Percentiles rank a stretch among this genome's conserved stretches.
These are phyloP conservation scores for Globisporangium carolinianum DNA, from an alignment of 352 stramenopile species.

Conservation along the genomic window DNA sequence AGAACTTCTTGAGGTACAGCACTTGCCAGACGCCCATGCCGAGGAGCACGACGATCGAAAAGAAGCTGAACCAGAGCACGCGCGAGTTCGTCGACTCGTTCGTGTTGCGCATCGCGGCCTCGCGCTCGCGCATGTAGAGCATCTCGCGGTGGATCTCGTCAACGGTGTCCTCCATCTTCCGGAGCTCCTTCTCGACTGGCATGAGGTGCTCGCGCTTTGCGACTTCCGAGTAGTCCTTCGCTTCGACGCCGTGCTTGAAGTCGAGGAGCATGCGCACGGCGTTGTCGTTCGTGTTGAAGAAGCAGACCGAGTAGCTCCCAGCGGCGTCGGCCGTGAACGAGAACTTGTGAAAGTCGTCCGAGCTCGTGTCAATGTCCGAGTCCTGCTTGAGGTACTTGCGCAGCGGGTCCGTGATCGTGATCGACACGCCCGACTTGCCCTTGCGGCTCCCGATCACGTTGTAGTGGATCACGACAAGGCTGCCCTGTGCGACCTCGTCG, in stretches of 20 bases:
- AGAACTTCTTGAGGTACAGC: conserved; percentile 89
- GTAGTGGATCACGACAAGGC: conserved; percentile 80
- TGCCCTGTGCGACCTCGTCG: conserved; percentile 72
- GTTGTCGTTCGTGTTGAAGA: conserved; percentile 77
- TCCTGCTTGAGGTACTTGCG: conserved; percentile 81
- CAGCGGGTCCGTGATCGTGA: conserved; percentile 68
- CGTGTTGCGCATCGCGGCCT: conserved; percentile 82
- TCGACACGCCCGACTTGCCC: conserved; percentile 61
- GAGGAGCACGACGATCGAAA: conserved; percentile 82
- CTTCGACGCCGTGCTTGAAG: conserved; percentile 84
- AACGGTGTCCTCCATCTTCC: conserved; percentile 87
- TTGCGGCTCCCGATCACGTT: conserved; percentile 60
- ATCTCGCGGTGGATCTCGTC: conserved; percentile 88
- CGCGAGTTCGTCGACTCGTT: conserved; percentile 88
- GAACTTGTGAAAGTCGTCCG: conserved; percentile 79
- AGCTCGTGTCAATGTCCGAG: conserved; percentile 74
- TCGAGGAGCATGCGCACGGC: conserved; percentile 71
- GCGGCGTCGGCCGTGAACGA: conserved; percentile 66
- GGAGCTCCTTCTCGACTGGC: conserved; percentile 84
- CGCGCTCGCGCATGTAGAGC: conserved; percentile 86
- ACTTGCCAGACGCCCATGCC: conserved; percentile 86
- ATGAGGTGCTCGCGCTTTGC: conserved; percentile 87
- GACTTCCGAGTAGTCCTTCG: conserved; percentile 86
- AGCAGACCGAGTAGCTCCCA: conserved; percentile 76
- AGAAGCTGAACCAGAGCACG: conserved; percentile 88